Evolutionary conservation across 176 grass and related monocot genomes (phyloP).

Genomic region (Carex scoparia): DNA sequence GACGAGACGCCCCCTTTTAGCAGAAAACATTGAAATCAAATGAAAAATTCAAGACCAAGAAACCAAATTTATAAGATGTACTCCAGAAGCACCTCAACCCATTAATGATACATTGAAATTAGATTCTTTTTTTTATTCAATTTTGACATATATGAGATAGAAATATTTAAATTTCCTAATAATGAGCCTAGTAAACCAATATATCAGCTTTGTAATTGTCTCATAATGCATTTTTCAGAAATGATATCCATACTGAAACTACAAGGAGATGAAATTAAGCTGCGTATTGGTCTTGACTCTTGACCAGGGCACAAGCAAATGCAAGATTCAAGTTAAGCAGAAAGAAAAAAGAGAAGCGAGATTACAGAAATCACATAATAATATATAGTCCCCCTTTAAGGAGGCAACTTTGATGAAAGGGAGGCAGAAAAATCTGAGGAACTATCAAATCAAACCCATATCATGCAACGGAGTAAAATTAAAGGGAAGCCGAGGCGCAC

Average conservation of each 20-base stretch:
- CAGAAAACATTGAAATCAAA: background rate
- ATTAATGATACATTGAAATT: background rate
- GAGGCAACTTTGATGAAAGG: background rate
- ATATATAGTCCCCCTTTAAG: background rate
- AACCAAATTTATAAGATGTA: background rate
- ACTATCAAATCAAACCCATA: constrained; percentile 17
- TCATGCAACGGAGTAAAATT: background rate
- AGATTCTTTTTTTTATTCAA: background rate
- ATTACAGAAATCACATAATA: too few species aligned
- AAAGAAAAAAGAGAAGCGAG: background rate
- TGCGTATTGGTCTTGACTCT: background rate
- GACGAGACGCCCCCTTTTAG: background rate
- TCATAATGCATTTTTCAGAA: background rate
- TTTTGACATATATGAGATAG: background rate
- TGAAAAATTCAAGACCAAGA: background rate
- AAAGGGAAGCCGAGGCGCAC: constrained; percentile 1
- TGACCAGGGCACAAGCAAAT: background rate
- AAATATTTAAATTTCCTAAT: background rate
- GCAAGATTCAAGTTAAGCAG: background rate
- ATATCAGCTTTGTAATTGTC: background rate
- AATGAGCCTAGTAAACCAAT: background rate
- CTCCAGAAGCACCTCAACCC: background rate
- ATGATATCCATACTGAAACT: background rate
- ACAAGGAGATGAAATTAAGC: background rate
- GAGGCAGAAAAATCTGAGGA: background rate